A percentile compares a stretch with the other conserved stretches of the same genome.
Evolutionary conservation across 2,329 filamentous ascomycete species (phyloP).

Genomic region (Beauveria medogensis): DNA sequence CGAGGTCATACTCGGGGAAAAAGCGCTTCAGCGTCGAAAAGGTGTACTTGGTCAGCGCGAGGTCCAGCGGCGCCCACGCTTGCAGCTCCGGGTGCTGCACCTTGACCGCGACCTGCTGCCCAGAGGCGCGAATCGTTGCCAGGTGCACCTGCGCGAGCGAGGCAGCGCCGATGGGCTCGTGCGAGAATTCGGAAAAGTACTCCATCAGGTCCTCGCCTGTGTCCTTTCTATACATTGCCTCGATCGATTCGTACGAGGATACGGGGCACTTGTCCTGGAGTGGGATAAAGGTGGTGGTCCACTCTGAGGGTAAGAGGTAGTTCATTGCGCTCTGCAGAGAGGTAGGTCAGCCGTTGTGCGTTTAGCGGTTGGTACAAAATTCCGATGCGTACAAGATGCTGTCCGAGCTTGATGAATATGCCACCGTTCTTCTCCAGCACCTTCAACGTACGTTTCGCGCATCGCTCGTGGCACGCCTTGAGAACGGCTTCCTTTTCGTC

Average conservation of each 20-base stretch:
- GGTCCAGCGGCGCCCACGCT: slow-evolving; percentile 83
- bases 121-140: slow-evolving; percentile 72
- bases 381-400: slow-evolving; percentile 60
- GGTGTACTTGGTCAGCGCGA: slow-evolving; percentile 78
- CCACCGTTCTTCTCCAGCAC: slow-evolving; percentile 94
- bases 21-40: slow-evolving; percentile 85
- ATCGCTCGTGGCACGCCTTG: slow-evolving; percentile 82
- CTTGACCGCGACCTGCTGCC: slow-evolving; percentile 88
- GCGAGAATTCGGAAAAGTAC: slow-evolving; percentile 78
- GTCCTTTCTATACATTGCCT: slow-evolving; percentile 77
- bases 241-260: slow-evolving; percentile 78
- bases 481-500: slow-evolving; percentile 61
- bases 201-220: slow-evolving; percentile 72
- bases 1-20: slow-evolving; percentile 95
- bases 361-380: not conserved
- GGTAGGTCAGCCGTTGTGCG: slow-evolving; percentile 21
- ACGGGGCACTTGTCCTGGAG: slow-evolving; percentile 94
- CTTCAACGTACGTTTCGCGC: slow-evolving; percentile 75
- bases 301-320: slow-evolving; percentile 83
- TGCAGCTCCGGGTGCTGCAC: slow-evolving; percentile 87
- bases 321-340: slow-evolving; percentile 75
- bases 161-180: slow-evolving; percentile 78
- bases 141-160: slow-evolving; percentile 92
- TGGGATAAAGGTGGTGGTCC: slow-evolving; percentile 92
- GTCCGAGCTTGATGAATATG: slow-evolving; percentile 96